Evolutionary conservation across 2,329 filamentous ascomycete genomes (phyloP), one percentile per base, ranked within the genome.

Genomic region (Arthrobotrys conoides): DNA sequence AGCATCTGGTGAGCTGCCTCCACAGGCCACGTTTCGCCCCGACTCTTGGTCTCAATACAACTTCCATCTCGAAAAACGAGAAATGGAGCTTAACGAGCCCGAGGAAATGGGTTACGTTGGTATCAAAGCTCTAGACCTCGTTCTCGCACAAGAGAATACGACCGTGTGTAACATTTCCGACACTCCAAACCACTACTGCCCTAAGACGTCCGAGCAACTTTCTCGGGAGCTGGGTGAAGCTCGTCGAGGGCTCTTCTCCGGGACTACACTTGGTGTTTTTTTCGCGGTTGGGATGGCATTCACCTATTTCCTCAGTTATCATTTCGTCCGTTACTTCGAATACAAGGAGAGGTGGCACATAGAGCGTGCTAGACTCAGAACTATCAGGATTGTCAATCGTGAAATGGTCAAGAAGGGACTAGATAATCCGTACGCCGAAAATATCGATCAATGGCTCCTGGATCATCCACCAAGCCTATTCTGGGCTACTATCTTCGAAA

Each of bases 341-440:
- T 63, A 69, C 63, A 78, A 78, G 41, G 75, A 78, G 24, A 53
- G 55, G 20, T 78, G 75, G 75, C 57, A 78, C 46, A 27, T 78
- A 24, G 75, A 78, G n/a, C 24, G 63, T 41, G 68, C 68, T 18
- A 64, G 75, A 16, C 16, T 53, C 6, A 64, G 20, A 22, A 65
- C 30, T 12, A 72, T 78, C 55, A 66, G 51, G 48, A 59, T 33
- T 24, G 68, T 72, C 55, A 78, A 72, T 30, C 24, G 59, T 18
- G 18, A 18, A 27, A 36, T 72, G 4, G 36, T 59, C 33, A 72
- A 55, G 48, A 48, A 44, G n/a, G 68, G 68, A 18, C 12, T 63
- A n/a, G 75, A 72, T 6, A 30, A 33, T 12, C 75, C 63, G 2
- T 78, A 68, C 53, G 51, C 61, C 22, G 75, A 78, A 51, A 78